phyloP scores from a whole-genome alignment of 345 rosid species.

The Linum lewisii region DNA sequence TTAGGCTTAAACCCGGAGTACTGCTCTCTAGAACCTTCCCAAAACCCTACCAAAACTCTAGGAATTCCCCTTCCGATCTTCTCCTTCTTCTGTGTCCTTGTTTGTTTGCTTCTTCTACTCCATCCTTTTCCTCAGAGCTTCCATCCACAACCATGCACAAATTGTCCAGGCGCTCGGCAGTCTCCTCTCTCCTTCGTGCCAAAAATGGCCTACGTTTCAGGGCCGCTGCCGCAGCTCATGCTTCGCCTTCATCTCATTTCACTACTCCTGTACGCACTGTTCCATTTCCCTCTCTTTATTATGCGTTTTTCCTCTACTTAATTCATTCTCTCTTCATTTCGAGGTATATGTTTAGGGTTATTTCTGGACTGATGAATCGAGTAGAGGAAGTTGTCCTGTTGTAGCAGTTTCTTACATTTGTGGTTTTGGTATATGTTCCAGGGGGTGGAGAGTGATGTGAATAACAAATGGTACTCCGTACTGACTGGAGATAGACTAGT shows the following conservation, averaged over 20 bases:
- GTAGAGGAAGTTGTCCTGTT: background rate
- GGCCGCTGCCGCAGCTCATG: slow-evolving; percentile 26
- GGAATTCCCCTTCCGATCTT: background rate
- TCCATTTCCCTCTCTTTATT: background rate
- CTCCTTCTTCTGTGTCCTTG: background rate
- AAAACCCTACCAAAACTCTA: background rate
- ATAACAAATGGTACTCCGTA: slow-evolving; percentile 48
- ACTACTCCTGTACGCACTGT: slow-evolving; percentile 29
- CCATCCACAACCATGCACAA: slow-evolving; percentile 39
- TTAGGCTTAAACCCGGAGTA: background rate
- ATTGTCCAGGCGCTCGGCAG: slow-evolving; percentile 51
- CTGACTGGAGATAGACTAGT: slow-evolving; percentile 29
- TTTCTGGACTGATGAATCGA: background rate
- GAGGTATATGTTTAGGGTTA: background rate
- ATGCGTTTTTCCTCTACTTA: background rate
- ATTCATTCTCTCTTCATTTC: background rate
- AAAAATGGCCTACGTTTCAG: slow-evolving; percentile 24
- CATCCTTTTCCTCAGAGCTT: background rate
- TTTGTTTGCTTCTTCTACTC: no score
- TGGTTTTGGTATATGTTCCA: slow-evolving; percentile 17
- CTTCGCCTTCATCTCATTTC: slow-evolving; percentile 25
- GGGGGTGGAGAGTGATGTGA: slow-evolving; percentile 31
- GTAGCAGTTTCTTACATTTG: no score
- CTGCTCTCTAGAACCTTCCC: background rate
- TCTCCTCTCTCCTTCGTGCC: slow-evolving; percentile 42